Percentiles rank a stretch among this genome's conserved stretches.
Evolutionary conservation across 169 alveolate species (phyloP).

Genomic region (Prorocentrum cordatum): DNA sequence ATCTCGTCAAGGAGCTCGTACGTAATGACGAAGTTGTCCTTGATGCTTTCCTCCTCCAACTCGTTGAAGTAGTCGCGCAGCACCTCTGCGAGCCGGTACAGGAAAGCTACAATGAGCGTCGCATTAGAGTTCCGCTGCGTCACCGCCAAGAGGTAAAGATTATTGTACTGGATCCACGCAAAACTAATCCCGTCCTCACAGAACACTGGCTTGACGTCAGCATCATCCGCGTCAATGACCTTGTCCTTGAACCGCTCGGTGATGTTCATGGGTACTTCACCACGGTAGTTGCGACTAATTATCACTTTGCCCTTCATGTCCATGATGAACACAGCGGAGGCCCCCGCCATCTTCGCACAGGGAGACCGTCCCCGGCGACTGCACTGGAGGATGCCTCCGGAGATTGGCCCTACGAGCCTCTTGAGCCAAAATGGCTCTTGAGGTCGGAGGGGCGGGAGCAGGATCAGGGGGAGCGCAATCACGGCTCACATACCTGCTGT

Average conservation of each 20-base stretch:
- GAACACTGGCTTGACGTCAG: slow-evolving; percentile 39
- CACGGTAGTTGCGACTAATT: slow-evolving; percentile 83
- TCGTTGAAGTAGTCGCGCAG: slow-evolving; percentile 92
- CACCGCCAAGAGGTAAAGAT: slow-evolving; percentile 81
- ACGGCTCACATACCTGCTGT: not conserved
- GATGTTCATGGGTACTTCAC: slow-evolving; percentile 83
- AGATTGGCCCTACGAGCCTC: not conserved
- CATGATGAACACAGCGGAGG: slow-evolving; percentile 88
- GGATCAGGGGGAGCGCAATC: not conserved
- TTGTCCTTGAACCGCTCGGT: slow-evolving; percentile 68
- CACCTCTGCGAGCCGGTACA: slow-evolving; percentile 73
- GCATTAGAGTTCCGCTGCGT: slow-evolving; percentile 60
- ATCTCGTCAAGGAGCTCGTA: slow-evolving; percentile 98
- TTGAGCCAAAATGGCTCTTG: not conserved
- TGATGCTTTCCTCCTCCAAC: slow-evolving; percentile 95
- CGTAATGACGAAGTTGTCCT: slow-evolving; percentile 96
- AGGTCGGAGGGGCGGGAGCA: not conserved
- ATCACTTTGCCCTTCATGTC: slow-evolving; percentile 79
- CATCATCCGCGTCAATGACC: slow-evolving; percentile 50
- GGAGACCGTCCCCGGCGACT: too few relatives aligned
- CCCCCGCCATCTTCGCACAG: slow-evolving; percentile 80
- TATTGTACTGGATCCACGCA: slow-evolving; percentile 94
- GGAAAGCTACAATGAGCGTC: slow-evolving; percentile 35
- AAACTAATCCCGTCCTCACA: slow-evolving; percentile 86
- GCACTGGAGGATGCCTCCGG: not conserved